Evolutionary conservation across 345 rosid species (phyloP), one percentile per base, ranked within the genome.

Genomic region (Geranium rotundifolium): DNA sequence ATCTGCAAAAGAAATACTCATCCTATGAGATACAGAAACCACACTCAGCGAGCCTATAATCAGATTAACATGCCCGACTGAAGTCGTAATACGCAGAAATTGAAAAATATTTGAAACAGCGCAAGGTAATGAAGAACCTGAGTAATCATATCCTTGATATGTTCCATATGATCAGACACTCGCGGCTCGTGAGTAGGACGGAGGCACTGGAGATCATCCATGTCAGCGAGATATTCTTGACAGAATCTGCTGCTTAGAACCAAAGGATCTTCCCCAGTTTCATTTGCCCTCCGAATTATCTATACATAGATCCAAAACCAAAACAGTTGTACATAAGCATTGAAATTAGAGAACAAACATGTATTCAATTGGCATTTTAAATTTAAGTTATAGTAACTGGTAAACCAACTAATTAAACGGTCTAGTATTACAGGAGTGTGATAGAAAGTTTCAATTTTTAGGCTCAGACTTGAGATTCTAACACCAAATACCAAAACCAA

Each of bases 211-310:
- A 93, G 80, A 61, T 74, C 74, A 61, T 49, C 65, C 97, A 93
- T 82, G 72, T 93, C 99, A 18, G 65, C 73, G 29, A 82, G 64
- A 75, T 93, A 90, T 64, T 86, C 99, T 56, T 84, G 79, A 41
- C 99, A 90, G 72, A 76, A 90, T 4, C 77, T 71, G 23, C 74
- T 75, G 64, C 96, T 90, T 76, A 93, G 68, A 57, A 65, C 67
- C 63, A 84, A 60, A 0, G 95, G 89, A 58, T 85, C 72, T 68
- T 80, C 86, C 19, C 74, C 82, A 37, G 49, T 37, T 65, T 88
- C 85, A 71, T 84, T 88, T 10, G 96, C 86, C 54, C 95, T 79
- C 3, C 71, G 72, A 72, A 90, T 93, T 65, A 93, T 88, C 96
- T 90, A 77, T 54, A 2, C 27, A 76, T 37, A 7, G 57, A 30